Evolutionary conservation across 2,329 filamentous ascomycete genomes (phyloP), one percentile per base, ranked within the genome.

Genomic region (Paecilomyces sp.): DNA sequence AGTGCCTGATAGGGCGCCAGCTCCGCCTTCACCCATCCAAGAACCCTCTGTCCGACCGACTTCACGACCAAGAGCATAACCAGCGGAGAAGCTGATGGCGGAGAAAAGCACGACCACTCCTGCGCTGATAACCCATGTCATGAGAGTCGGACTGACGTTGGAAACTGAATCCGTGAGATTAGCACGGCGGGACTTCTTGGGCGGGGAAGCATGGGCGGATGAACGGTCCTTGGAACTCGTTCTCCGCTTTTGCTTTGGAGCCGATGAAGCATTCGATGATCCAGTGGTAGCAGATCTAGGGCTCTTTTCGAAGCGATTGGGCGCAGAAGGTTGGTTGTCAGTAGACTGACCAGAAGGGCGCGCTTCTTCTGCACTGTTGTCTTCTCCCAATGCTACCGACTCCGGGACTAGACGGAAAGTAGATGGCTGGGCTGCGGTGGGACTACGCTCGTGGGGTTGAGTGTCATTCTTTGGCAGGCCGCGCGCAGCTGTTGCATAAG

Each of bases 401-500:
- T 86, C 84, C 0, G 85, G 81, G 0, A 88, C 81, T 24, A 88
- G 74, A 28, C 85, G 79, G 55, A 88, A 80, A 1, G 81, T 77
- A 8, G 77, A 75, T 12, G 83, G 81, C 56, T 83, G 80, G 34
- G 67, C 67, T 62, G 66, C 61, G 1, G 73, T 60, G 18, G 69
- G 67, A n/a, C 66, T 64, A 12, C 66, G 57, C 22, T 61, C 59
- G 5, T 64, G 30, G 0, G 69, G 74, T 54, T 71, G 70, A 47
- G 62, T 70, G 54, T 74, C 77, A 60, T 68, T 68, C 70, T 94
- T 96, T 0, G 88, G 86, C 15, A 94, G 80, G 3, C 89, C 89
- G 52, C 94, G 85, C 1, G 93, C 94, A 0, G 93, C 94, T 2
- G 92, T 92, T 0, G 92, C 93, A 68, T 91, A 96, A n/a, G 93